Conservation (phyloP, 2,329 filamentous ascomycete genomes). For the Botrytis porri region DNA sequence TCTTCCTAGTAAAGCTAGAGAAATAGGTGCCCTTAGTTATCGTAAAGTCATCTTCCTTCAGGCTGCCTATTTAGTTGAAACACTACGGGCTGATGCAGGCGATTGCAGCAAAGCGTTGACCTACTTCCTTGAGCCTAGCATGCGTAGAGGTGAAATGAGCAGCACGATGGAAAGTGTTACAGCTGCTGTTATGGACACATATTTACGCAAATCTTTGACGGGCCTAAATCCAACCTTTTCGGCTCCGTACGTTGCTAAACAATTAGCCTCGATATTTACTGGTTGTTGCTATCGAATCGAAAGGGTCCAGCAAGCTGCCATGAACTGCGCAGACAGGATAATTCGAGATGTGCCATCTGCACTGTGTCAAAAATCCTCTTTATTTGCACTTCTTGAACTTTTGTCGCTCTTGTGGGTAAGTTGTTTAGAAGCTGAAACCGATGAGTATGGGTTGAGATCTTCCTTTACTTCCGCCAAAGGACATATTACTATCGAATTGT, state of each 20-base stretch:
- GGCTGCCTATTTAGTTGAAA: constrained; percentile 85
- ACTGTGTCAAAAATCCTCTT: constrained; percentile 81
- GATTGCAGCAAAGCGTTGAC: constrained; percentile 86
- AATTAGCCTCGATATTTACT: constrained; percentile 81
- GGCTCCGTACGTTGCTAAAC: constrained; percentile 84
- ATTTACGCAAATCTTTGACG: constrained; percentile 70
- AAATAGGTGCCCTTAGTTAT: constrained; percentile 81
- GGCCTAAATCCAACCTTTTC: constrained; percentile 75
- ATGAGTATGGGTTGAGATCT: constrained; percentile 85
- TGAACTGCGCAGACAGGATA: constrained; percentile 79
- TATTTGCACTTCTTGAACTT: constrained; percentile 90
- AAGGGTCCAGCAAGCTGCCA: constrained; percentile 84
- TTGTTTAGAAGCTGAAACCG: constrained; percentile 90
- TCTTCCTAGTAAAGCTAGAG: constrained; percentile 71
- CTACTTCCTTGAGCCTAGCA: constrained; percentile 93
- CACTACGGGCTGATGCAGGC: constrained; percentile 77
- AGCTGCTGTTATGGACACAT: constrained; percentile 71
- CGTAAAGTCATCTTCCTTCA: constrained; percentile 90
- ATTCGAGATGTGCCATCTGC: constrained; percentile 82
- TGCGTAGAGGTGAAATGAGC: constrained; percentile 61
- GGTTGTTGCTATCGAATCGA: constrained; percentile 92
- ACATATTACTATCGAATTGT: constrained; percentile 81
- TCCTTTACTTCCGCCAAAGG: constrained; percentile 75
- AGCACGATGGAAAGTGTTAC: constrained; percentile 63
- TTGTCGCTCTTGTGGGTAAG: constrained; percentile 93